Evolutionary conservation across 2,329 filamentous ascomycete species (phyloP), one percentile per base, ranked within the genome.

Genomic region (Verticillium klebahnii): DNA sequence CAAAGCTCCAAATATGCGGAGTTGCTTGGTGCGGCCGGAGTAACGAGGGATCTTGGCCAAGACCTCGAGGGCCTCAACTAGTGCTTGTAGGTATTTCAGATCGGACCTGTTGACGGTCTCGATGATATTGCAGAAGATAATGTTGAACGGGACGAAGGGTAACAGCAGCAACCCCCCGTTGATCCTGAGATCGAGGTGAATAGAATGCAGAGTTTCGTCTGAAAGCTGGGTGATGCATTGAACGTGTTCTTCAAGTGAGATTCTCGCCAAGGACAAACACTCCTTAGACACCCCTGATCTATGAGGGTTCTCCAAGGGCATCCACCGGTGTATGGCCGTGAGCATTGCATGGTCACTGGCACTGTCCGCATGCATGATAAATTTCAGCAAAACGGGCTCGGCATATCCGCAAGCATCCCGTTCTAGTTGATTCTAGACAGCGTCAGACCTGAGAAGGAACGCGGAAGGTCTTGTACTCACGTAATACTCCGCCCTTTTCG

Each of bases 91-190:
- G 19, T 57, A 73, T 9, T 70, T 60, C 2, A 83, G 74, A 60
- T 83, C 81, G 2, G 68, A 67, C 29, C 68, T 61, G 17, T 80
- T 72, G 23, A 73, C 75, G 0, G 76, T 74, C 60, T 79, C 75
- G 50, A 69, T 66, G n/a, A 67, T 61, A 56, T 69, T 65, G 32
- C 69, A 71, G 50, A 70, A 71, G 1, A 71, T 9, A 6, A 70
- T 62, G 3, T 67, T 70, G 52, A 70, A 70, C 2, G 68, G 69
- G 7, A 69, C 64, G 23, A 70, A 70, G 0, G 68, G 69, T 0
- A 68, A 68, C 4, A 62, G 56, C 0, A 65, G 31, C 7, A 69
- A 45, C 1, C 63, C 59, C 67, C 69, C 65, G 5, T 56, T 56
- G 14, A 34, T 31, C 32, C 54, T 32, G 2, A 56, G 25, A 6